Base-by-base conservation (phyloP, 1,139 yeast species). In the Kodamaea anthophila region DNA sequence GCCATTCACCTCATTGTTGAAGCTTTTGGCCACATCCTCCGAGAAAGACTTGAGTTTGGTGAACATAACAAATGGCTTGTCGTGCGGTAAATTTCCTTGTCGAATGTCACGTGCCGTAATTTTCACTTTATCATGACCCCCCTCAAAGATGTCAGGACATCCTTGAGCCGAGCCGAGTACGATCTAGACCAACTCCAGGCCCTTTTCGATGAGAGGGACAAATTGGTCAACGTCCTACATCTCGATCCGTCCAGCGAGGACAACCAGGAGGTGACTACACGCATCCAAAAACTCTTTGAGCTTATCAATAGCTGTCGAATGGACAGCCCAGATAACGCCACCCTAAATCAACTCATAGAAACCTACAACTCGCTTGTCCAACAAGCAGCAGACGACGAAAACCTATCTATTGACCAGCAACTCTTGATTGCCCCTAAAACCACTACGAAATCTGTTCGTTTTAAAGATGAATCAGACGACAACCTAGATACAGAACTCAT, bases 1-100 rank as follows among this genome's bases (percentile, higher is more conserved):
- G 24, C 37, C 46, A 29, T 35, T 37, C 37, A 30, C 40, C 44
- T 29, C 44, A 36, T 60, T 64, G 36, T 62, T 65, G 40, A 66
- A 49, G 28, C 62, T 59, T 41, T 63, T 65, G 25, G 72, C 70
- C 44, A 66, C 67, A 39, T 66, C 73, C 37, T 65, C 73, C 3
- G 85, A 67, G 29, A 85, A 60, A 44, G 77, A 78, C 59, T 82
- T 83, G 36, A 29, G 80, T 61, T 41, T 71, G 36, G 77, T 72
- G 47, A 79, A 70, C 87, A 79, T 79, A 9, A 4, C 21, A 5
- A 9, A 12, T 9, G 7, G n/a, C 11, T 7, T 22, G 15, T 22
- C 15, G 10, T 12, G n/a, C n/a, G n/a, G n/a, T n/a, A n/a, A n/a
- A n/a, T n/a, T n/a, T n/a, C n/a, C n/a, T n/a, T n/a, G n/a, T n/a